Conservation (phyloP, 1,139 yeast genomes). For the Wickerhamiella infanticola region DNA sequence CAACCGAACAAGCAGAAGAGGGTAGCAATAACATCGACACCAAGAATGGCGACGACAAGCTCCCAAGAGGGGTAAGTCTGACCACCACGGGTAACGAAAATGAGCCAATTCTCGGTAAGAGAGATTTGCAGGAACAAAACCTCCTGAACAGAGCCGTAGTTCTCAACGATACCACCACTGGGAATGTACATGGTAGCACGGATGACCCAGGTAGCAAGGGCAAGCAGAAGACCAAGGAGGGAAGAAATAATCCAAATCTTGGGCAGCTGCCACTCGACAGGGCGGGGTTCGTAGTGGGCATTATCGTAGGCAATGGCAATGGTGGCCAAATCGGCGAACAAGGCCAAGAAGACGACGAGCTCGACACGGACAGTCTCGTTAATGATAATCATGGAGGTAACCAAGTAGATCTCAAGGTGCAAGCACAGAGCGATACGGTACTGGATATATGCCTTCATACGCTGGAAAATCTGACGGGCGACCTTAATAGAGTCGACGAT, state of each 20-base stretch:
- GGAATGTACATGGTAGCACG: conserved; percentile 52
- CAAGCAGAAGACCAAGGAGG: conserved; percentile 47
- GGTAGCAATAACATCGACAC: conserved; percentile 55
- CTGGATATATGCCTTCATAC: conserved; percentile 67
- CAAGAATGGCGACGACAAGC: conserved; percentile 51
- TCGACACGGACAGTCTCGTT: conserved; percentile 50
- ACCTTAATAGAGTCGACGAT: conserved; percentile 64
- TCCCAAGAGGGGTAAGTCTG: conserved; percentile 76
- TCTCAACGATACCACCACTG: conserved; percentile 50
- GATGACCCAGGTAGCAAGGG: conserved; percentile 59
- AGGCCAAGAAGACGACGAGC: conserved; percentile 58
- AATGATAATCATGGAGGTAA: conserved; percentile 60
- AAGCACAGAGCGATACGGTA: conserved; percentile 66
- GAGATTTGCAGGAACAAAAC: conserved; percentile 58
- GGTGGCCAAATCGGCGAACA: conserved; percentile 66
- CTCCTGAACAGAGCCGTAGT: conserved; percentile 58
- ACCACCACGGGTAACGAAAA: conserved; percentile 64
- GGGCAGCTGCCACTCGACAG: conserved; percentile 96
- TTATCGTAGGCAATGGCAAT: conserved; percentile 66
- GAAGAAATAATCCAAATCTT: conserved; percentile 70
- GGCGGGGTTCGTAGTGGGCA: conserved; percentile 93
- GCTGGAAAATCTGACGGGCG: conserved; percentile 69
- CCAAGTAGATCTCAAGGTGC: conserved; percentile 58
- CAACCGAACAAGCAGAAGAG: conserved; percentile 82
- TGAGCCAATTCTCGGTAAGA: conserved; percentile 65